A percentile compares a stretch with the other conserved stretches of the same genome.
phyloP scores from a whole-genome alignment of 805 yeast species.

The Tetrapisispora namnaoensis region DNA sequence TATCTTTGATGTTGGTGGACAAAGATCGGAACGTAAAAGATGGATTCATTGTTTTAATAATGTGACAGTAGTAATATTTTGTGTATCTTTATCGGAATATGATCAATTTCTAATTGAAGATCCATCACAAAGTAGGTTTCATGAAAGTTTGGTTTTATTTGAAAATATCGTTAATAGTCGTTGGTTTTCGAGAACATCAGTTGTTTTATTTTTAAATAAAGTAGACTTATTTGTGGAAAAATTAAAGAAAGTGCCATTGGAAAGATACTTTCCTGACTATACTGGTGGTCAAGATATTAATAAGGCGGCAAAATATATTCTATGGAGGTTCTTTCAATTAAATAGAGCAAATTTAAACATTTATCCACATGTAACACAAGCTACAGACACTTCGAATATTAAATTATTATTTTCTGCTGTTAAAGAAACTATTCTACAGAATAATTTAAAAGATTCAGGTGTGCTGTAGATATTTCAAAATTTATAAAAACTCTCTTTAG shows the following conservation, averaged over 20 bases:
- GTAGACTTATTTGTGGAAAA: conserved; percentile 86
- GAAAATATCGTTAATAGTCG: conserved; percentile 87
- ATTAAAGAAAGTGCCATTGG: conserved; percentile 69
- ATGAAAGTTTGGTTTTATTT: conserved; percentile 72
- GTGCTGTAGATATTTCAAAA: conserved; percentile 33
- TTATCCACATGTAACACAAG: conserved; percentile 89
- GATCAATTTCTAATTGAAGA: conserved; percentile 81
- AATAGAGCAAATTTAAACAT: conserved; percentile 74
- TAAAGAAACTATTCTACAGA: conserved; percentile 69
- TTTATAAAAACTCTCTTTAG: background rate
- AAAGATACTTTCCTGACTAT: conserved; percentile 79
- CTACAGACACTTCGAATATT: conserved; percentile 86
- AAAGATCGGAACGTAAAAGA: conserved; percentile 87
- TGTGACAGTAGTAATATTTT: conserved; percentile 79
- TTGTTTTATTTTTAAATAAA: conserved; percentile 79
- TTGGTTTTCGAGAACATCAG: conserved; percentile 84
- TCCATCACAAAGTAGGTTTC: conserved; percentile 61
- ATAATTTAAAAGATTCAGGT: conserved; percentile 67
- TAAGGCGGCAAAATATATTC: conserved; percentile 83
- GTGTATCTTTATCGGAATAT: conserved; percentile 85
- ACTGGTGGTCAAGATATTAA: conserved; percentile 83
- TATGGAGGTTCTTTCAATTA: conserved; percentile 81
- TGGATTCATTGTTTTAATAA: conserved; percentile 97
- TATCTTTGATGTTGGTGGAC: conserved; percentile 88
- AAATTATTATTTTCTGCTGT: conserved; percentile 79